Evolutionary conservation across 2,329 filamentous ascomycete species (phyloP), one percentile per base, ranked within the genome.

Genomic region (Fonsecaea pugnacius): DNA sequence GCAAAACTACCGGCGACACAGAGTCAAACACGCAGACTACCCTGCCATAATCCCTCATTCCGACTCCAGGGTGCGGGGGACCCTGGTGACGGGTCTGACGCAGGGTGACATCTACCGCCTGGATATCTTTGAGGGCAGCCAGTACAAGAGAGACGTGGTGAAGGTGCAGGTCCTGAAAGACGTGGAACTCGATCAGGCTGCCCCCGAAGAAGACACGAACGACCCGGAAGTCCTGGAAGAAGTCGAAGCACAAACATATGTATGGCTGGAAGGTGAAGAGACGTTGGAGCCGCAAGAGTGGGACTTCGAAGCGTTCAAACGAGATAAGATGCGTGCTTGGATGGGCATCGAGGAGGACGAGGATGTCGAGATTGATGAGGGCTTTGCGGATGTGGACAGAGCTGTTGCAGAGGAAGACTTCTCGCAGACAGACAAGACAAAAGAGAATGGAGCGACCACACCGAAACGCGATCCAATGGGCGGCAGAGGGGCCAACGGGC

Each of bases 301-400:
- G 94, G 91, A 96, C 75, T 95, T 92, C 78, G 87, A 89, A 54
- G 87, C 90, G 67, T 98, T 97, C 74, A 86, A 89, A 66, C 82
- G 83, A 71, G 88, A 95, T 67, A 96, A 92, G 80, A 80, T 90
- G 83, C 73, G 76, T 55, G 78, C 79, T 70, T 89, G 87, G 87
- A 79, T 83, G 64, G 83, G 80, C 12, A 30, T 70, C 50, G 63
- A 40, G n/a, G 53, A 57, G 21, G 57, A 52, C 16, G 75, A 72
- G 0, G 75, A 75, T 18, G 79, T 83, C 63, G 79, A 79, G 67
- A 63, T 70, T 21, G 71, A 72, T 53, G 69, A 73, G 50, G 70
- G 70, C 3, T 72, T 72, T 67, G 70, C 66, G 0, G 70, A 70
- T 61, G 68, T 70, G 4, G 71, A 73, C 61, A 55, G 58, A 9